Base-by-base conservation (phyloP, 2,329 filamentous ascomycete species). In the Hypoxylon sp. region DNA sequence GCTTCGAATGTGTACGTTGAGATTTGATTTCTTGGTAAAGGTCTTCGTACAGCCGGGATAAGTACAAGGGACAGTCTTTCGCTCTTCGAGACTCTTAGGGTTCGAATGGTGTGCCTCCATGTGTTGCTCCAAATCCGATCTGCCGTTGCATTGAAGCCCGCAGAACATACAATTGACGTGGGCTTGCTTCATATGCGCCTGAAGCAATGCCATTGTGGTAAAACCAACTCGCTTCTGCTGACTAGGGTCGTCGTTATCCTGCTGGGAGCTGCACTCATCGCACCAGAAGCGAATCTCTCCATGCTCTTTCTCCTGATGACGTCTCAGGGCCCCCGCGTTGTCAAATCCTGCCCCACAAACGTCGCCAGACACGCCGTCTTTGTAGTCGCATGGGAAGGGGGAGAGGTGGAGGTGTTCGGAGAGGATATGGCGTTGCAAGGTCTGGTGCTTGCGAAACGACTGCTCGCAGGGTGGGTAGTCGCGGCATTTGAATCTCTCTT, bases 361-460 rank as follows among this genome's bases (percentile, higher is more conserved):
- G 2, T 30, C 30, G 11, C 72, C 71, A 6, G 70, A 69, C 32
- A 59, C 62, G 9, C 54, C 51, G 18, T 69, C 64, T 14, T 73
- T 72, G 61, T 90, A 83, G 0, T 83, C 81, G 77, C 95, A 98
- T 4, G 84, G 83, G 73, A 89, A 97, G 0, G 92, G 88, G 46
- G 90, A 87, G 63, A 90, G 79, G 26, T 89, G 83, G 38, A 95
- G 80, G 77, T 98, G 95, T 11, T 89, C 90, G 8, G 87, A 87
- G 56, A 90, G 87, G 67, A 97, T 87, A 76, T 98, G 95, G 53
- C 91, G 89, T 75, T 94, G 89, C 14, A 97, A 84, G 0, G 93
- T 96, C 69, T 93, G 89, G 75, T 93, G 91, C 78, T 97, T 97
- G 65, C 95, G 87, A 77, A 97, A 98, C 18, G 87, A 88, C 78